Percentiles rank a stretch among this genome's conserved stretches.
These are phyloP conservation scores for Forsythia viridissima DNA, from an alignment of 257 asterid genomes.

Conservation along the genomic window DNA sequence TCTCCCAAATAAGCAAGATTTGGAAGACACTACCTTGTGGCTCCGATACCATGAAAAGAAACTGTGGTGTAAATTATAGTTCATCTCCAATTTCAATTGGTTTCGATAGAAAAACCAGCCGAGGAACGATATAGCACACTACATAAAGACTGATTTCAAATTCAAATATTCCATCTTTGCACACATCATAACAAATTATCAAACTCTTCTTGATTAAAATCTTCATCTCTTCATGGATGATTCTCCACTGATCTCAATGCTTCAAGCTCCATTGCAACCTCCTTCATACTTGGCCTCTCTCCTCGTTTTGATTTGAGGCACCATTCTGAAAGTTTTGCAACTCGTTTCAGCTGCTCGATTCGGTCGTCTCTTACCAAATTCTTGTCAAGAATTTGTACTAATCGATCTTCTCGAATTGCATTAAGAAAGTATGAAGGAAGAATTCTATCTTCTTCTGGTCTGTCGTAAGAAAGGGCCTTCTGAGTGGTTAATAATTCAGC, in stretches of 20 bases:
- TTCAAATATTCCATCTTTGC: too few species aligned
- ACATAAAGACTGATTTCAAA: neutral
- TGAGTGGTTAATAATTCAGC: slow-evolving; percentile 41
- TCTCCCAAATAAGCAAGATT: too few species aligned
- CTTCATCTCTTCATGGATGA: too few species aligned
- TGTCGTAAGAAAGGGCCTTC: slow-evolving; percentile 23
- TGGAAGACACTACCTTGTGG: too few species aligned
- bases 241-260: too few species aligned
- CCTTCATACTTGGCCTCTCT: slow-evolving; percentile 46
- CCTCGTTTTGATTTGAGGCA: slow-evolving; percentile 26
- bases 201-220: too few species aligned
- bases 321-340: slow-evolving; percentile 34
- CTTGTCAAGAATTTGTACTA: slow-evolving; percentile 37
- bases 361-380: slow-evolving; percentile 31
- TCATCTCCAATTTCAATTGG: neutral
- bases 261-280: slow-evolving; percentile 42
- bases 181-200: too few species aligned
- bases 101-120: neutral
- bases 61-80: neutral
- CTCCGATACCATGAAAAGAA: neutral
- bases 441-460: slow-evolving; percentile 22
- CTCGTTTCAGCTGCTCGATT: slow-evolving; percentile 28
- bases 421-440: slow-evolving; percentile 25
- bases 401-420: slow-evolving; percentile 14
- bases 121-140: neutral